Conservation (phyloP, 805 yeast genomes). For the Barnettozyma botsteinii region DNA sequence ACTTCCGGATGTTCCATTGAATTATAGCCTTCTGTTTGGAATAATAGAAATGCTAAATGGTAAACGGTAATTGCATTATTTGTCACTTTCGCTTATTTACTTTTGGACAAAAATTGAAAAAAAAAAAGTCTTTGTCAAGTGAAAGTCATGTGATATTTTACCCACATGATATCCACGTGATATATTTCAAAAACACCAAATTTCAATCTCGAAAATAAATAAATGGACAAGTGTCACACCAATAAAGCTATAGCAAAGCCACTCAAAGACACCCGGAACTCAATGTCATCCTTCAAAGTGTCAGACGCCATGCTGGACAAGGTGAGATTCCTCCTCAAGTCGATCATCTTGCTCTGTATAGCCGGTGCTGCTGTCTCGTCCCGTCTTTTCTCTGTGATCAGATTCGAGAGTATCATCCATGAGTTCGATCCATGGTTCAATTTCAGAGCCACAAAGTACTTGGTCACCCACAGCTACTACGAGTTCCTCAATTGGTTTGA, state of each 20-base stretch:
- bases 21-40: no score
- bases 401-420: conserved; percentile 94
- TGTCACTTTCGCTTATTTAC: no score
- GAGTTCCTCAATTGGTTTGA: conserved; percentile 98
- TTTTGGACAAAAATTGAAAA: not conserved
- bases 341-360: conserved; percentile 64
- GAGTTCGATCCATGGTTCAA: conserved; percentile 98
- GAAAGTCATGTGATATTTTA: not conserved
- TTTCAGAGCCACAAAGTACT: conserved; percentile 90
- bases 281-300: conserved; percentile 8
- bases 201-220: not conserved
- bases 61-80: no score
- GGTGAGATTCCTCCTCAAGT: conserved; percentile 37
- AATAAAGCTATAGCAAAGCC: no score
- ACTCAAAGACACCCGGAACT: no score
- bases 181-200: not conserved
- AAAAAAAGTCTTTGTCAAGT: not conserved
- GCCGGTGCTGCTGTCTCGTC: conserved; percentile 91
- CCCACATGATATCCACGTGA: not conserved
- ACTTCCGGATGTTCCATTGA: no score
- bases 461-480: conserved; percentile 77
- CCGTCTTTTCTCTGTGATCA: conserved; percentile 90
- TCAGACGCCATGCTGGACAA: conserved; percentile 19
- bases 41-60: no score
- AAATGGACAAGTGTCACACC: not conserved